These are phyloP conservation scores for Diaporthe humulicola DNA, from an alignment of 2,329 filamentous ascomycete species.

Conservation along the genomic window DNA sequence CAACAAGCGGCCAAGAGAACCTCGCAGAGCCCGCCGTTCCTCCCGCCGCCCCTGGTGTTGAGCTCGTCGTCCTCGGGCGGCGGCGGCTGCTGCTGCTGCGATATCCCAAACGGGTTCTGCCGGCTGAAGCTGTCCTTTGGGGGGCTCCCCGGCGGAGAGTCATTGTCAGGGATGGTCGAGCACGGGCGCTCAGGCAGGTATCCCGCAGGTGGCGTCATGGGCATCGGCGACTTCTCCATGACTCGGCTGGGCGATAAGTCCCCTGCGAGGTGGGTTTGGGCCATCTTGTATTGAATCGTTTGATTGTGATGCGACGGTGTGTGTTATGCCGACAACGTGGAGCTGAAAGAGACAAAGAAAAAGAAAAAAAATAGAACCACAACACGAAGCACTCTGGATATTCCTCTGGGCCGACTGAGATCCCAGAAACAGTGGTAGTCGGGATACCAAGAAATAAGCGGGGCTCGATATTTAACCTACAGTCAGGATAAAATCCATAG, in stretches of 20 bases:
- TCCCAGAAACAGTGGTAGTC: background rate
- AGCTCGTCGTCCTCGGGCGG: background rate
- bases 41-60: constrained; percentile 8
- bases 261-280: background rate
- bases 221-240: constrained; percentile 33
- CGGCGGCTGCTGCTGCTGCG: background rate
- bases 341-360: no score
- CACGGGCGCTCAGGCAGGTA: constrained; percentile 36
- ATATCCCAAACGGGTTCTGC: background rate
- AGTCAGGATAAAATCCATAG: background rate
- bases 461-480: constrained; percentile 2
- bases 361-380: background rate
- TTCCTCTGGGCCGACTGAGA: background rate
- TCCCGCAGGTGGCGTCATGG: constrained; percentile 28
- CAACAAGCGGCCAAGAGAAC: constrained; percentile 21
- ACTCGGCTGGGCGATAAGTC: background rate
- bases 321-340: background rate
- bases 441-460: constrained; percentile 10
- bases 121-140: constrained; percentile 7
- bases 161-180: constrained; percentile 6
- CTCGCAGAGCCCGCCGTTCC: background rate
- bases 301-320: background rate
- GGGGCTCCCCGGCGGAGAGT: constrained; percentile 2
- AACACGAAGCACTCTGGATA: background rate
- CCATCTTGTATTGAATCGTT: background rate